phyloP scores from a whole-genome alignment of 352 stramenopile species.

The Hyaloperonospora brassicae region DNA sequence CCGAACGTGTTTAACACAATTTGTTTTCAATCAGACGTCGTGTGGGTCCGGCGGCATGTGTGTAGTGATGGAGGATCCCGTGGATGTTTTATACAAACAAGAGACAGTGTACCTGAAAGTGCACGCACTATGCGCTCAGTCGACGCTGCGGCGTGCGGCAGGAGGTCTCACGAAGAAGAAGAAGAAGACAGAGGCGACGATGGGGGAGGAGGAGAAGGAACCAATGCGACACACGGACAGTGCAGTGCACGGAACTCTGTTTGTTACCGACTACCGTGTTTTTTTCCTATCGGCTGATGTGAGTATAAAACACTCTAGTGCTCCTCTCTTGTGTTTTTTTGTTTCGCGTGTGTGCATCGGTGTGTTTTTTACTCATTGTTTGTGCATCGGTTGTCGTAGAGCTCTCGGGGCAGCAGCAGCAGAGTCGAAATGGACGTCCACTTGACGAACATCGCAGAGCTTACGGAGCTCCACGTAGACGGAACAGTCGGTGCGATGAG shows the following conservation, averaged over 20 bases:
- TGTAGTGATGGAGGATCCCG: conserved; percentile 60
- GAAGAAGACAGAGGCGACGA: too few species aligned
- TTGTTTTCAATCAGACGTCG: conserved; percentile 39
- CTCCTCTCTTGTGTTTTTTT: background rate
- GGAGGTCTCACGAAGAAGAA: conserved; percentile 16
- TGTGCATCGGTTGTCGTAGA: conserved; percentile 4
- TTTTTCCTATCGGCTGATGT: conserved; percentile 72
- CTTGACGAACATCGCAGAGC: conserved; percentile 68
- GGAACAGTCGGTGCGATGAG: conserved; percentile 41
- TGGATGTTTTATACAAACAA: conserved; percentile 42
- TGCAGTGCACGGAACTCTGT: conserved; percentile 56
- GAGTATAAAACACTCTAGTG: conserved; percentile 9
- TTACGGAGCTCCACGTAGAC: conserved; percentile 47
- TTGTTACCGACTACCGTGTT: conserved; percentile 62
- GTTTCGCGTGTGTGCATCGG: background rate
- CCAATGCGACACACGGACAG: conserved; percentile 4
- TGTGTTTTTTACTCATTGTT: conserved; percentile 7
- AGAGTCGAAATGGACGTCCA: conserved; percentile 36
- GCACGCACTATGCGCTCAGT: conserved; percentile 59
- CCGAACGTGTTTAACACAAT: background rate
- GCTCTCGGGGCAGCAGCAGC: conserved; percentile 37
- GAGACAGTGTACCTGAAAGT: conserved; percentile 70
- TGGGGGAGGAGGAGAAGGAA: background rate
- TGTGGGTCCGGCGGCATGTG: conserved; percentile 80
- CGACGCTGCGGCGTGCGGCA: conserved; percentile 32